phyloP scores from a whole-genome alignment of 1,139 yeast genomes.

The Suhomyces guaymorum region DNA sequence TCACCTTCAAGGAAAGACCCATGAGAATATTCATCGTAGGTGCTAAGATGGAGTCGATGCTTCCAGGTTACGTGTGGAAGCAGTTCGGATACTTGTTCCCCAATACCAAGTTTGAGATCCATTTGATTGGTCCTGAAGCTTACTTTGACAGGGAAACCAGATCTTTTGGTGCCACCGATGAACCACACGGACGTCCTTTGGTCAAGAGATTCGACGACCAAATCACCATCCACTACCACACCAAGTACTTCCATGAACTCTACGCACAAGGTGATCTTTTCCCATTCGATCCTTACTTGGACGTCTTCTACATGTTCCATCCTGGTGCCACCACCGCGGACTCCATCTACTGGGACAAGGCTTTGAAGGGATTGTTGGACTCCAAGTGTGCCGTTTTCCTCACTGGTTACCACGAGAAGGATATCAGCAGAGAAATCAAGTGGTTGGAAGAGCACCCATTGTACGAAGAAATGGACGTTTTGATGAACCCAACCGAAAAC shows the following conservation, averaged over 20 bases:
- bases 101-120: slow-evolving; percentile 75
- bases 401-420: slow-evolving; percentile 85
- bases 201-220: slow-evolving; percentile 75
- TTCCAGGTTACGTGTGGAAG: slow-evolving; percentile 96
- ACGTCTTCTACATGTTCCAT: slow-evolving; percentile 88
- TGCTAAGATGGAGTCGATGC: slow-evolving; percentile 88
- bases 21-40: slow-evolving; percentile 87
- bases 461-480: slow-evolving; percentile 71
- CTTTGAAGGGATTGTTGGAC: slow-evolving; percentile 83
- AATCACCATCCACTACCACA: slow-evolving; percentile 75
- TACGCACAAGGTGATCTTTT: slow-evolving; percentile 92
- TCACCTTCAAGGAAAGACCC: slow-evolving; percentile 76
- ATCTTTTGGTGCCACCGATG: slow-evolving; percentile 38
- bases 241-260: slow-evolving; percentile 85
- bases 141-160: slow-evolving; percentile 61
- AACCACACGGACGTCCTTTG: slow-evolving; percentile 58
- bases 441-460: slow-evolving; percentile 68
- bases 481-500: slow-evolving; percentile 74
- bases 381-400: slow-evolving; percentile 90
- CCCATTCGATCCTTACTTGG: slow-evolving; percentile 97
- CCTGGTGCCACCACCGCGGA: slow-evolving; percentile 92
- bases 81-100: slow-evolving; percentile 89
- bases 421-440: slow-evolving; percentile 65
- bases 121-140: slow-evolving; percentile 93
- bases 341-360: slow-evolving; percentile 75